Percentiles rank a stretch among this genome's conserved stretches.
Conservation (phyloP, 257 asterid genomes). For the Solanum neorickii region DNA sequence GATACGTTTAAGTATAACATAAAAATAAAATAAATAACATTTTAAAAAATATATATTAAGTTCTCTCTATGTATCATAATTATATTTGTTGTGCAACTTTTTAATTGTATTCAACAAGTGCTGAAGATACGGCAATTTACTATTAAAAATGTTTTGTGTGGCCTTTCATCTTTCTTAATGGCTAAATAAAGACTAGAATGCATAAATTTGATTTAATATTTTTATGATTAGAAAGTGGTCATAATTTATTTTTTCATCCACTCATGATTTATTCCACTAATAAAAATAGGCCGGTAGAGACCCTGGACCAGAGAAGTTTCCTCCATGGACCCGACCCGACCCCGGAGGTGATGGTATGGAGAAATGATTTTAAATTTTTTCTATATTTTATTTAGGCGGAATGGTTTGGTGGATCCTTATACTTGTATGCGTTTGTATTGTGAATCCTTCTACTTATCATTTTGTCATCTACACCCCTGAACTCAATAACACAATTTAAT, state of each 20-base stretch:
- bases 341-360: not conserved
- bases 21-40: no score
- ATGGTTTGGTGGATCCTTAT: no score
- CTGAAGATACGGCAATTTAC: not conserved
- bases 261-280: no score
- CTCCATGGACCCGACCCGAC: not conserved
- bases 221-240: no score
- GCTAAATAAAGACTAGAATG: not conserved
- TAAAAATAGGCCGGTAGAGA: not conserved
- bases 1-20: not conserved
- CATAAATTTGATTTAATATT: not conserved
- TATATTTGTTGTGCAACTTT: not conserved
- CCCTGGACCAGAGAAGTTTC: not conserved
- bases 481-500: no score
- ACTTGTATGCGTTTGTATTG: no score
- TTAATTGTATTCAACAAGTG: not conserved
- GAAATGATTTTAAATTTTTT: no score
- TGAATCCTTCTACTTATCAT: accelerated
- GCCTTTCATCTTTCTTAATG: not conserved
- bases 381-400: no score
- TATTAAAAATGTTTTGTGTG: not conserved
- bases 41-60: no score
- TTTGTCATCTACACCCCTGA: no score
- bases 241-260: no score
- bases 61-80: no score